Conservation (phyloP, 23 red algal genomes). For the Chondrus crispus region DNA sequence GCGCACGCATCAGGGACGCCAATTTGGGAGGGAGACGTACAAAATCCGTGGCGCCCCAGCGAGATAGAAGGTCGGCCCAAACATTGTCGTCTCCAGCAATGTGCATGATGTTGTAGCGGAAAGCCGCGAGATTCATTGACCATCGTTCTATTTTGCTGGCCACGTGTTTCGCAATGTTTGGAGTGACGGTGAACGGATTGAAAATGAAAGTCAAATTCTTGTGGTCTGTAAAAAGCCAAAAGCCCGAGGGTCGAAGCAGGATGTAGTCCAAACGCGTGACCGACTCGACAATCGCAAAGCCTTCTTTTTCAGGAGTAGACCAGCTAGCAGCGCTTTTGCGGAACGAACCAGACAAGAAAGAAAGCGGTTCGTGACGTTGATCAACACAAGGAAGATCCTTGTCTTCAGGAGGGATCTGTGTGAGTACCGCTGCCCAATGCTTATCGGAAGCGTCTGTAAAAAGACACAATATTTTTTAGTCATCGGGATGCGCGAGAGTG, state of each 20-base stretch:
- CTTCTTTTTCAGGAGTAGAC: conserved; percentile 17
- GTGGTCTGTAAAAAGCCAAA: conserved; percentile 1
- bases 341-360: conserved; percentile 17
- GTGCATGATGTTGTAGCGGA: background rate
- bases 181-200: background rate
- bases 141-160: conserved; percentile 7
- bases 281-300: background rate
- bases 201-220: conserved; percentile 27
- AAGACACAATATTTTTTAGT: background rate
- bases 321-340: background rate
- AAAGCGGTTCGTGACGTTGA: conserved; percentile 15
- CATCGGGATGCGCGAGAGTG: background rate
- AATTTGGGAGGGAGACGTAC: background rate
- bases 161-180: background rate
- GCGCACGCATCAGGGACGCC: background rate
- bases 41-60: background rate
- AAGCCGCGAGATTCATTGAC: background rate
- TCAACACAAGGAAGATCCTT: background rate
- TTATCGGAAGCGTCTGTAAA: conserved; percentile 19
- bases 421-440: conserved; percentile 7
- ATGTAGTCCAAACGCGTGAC: background rate
- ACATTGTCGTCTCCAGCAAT: conserved; percentile 4
- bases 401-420: background rate
- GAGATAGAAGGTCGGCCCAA: conserved; percentile 11
- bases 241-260: background rate